Base-by-base conservation (phyloP, 306 rosid genomes). In the Sphenostylis stenocarpa region DNA sequence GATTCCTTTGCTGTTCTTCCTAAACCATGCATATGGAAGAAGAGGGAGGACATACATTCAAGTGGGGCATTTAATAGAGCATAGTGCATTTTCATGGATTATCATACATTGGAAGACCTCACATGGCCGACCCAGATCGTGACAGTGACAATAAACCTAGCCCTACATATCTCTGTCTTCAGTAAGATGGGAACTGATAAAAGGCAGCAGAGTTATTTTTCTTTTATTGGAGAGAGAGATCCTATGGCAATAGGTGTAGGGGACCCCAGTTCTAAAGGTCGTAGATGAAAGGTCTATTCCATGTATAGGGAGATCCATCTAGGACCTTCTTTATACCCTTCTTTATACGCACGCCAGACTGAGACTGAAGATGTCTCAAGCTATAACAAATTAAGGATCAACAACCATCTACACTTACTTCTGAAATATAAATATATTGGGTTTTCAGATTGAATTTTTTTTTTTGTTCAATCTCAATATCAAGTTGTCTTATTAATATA, bases 211-310 rank as follows among this genome's bases (percentile, higher is more conserved):
- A 60, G 61, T 64, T 77, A n/a, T 58, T n/a, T 64, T 77, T 48
- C 21, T 55, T 68, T 57, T 15, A 26, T 57, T 24, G 48, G 84
- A 80, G 63, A 80, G 63, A 63, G 43, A 38, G 43, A 38, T 68
- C 23, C 23, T 77, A 14, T 61, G 4, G 47, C 65, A 84, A 43
- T 64, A 48, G 81, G 71, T 76, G 82, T 55, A 36, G 58, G 77
- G 79, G 53, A 19, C 72, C 82, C 79, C 33, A 4, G 6, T 15
- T 70, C 74, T 61, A 19, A 60, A 39, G 63, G 17, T 16, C 55
- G 19, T 67, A 20, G 24, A 66, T 79, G 38, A 60, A 56, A 15
- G 12, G 23, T 60, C 43, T 31, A 60, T 60, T 31, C 23, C 68
- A 28, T 23, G 51, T 58, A 2, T 8, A 1, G 52, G 73, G n/a